A percentile compares a stretch with the other conserved stretches of the same genome.
Evolutionary conservation across 768 basidiomycete genomes (phyloP).

Genomic region (Flagelloscypha sp.): DNA sequence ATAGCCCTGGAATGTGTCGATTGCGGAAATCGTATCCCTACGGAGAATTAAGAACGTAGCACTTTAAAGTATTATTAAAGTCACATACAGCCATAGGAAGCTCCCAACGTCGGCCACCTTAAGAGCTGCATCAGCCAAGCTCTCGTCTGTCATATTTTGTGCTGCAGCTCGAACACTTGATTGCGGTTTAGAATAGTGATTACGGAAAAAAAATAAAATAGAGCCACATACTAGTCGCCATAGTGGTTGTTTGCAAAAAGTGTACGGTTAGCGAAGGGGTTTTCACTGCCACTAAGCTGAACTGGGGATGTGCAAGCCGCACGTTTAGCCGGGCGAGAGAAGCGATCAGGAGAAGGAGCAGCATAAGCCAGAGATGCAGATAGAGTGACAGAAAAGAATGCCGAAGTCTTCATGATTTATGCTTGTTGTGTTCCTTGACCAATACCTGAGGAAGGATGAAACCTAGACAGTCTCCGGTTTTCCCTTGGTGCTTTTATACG

Average conservation of each 20-base stretch:
- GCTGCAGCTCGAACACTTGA: constrained; percentile 24
- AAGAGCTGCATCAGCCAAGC: constrained; percentile 22
- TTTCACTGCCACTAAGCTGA: not conserved
- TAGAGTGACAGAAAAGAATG: not conserved
- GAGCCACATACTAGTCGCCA: no score
- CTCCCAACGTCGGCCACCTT: constrained; percentile 28
- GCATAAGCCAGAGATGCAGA: not conserved
- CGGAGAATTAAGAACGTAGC: not conserved
- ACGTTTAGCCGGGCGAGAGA: no score
- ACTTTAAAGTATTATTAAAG: not conserved
- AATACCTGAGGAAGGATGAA: no score
- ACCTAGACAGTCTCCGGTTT: no score
- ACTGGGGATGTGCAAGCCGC: constrained; percentile 2
- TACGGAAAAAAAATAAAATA: no score
- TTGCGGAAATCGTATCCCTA: constrained; percentile 5
- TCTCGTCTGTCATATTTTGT: constrained; percentile 20
- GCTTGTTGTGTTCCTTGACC: no score
- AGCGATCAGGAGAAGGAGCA: not conserved
- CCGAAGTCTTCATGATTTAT: constrained; percentile 3
- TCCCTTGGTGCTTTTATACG: no score
- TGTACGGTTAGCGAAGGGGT: constrained; percentile 2
- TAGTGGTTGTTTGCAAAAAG: constrained; percentile 1
- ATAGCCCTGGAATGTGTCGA: constrained; percentile 12
- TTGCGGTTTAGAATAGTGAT: no score
- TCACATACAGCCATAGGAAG: constrained; percentile 27